These are phyloP conservation scores for Paramecium sonneborni DNA, from an alignment of 73 alveolate genomes.

Conservation along the genomic window DNA sequence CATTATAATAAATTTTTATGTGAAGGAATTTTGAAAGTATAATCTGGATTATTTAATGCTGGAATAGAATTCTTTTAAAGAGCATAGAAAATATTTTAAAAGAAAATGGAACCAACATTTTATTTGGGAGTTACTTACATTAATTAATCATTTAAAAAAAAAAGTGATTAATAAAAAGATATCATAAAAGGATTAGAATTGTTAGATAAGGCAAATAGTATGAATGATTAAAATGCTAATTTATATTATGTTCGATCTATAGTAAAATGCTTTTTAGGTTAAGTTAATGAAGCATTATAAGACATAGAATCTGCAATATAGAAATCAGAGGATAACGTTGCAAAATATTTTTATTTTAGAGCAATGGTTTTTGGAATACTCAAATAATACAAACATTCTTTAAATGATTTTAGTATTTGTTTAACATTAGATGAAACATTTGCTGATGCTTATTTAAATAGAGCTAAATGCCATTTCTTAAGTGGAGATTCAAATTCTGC, in stretches of 20 bases:
- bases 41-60: conserved; percentile 32
- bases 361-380: conserved; percentile 64
- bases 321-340: conserved; percentile 69
- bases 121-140: conserved; percentile 66
- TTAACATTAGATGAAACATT: conserved; percentile 61
- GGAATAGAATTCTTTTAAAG: conserved; percentile 58
- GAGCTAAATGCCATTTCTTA: conserved; percentile 68
- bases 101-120: conserved; percentile 70
- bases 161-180: background rate
- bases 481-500: conserved; percentile 63
- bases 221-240: conserved; percentile 65
- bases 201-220: conserved; percentile 57
- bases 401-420: conserved; percentile 63
- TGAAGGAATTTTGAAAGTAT: conserved; percentile 65
- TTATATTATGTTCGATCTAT: conserved; percentile 64
- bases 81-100: conserved; percentile 63
- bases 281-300: conserved; percentile 42
- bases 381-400: conserved; percentile 54
- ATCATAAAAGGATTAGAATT: conserved; percentile 50
- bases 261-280: conserved; percentile 56
- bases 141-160: conserved; percentile 44
- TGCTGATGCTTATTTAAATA: conserved; percentile 66
- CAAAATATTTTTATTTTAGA: conserved; percentile 59
- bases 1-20: conserved; percentile 63
- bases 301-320: conserved; percentile 70